Evolutionary conservation across 768 basidiomycete species (phyloP).

Genomic region (Termitomyces sp.): DNA sequence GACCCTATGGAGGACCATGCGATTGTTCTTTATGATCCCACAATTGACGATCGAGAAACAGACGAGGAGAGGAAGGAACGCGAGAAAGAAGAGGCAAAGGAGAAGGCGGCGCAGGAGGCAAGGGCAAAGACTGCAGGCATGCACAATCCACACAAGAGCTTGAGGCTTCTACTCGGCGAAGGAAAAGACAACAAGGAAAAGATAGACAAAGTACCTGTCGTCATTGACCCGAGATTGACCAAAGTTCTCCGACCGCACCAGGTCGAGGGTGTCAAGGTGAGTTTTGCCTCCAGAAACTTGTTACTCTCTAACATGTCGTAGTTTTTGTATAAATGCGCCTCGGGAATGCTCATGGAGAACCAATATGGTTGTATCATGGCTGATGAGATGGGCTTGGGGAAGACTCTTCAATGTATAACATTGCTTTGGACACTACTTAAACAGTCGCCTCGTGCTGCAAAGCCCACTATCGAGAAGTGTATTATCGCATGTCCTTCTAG

Average conservation of each 20-base stretch:
- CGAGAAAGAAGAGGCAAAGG: conserved; percentile 67
- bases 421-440: conserved; percentile 93
- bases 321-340: conserved; percentile 95
- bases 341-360: conserved; percentile 87
- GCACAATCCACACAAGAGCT: conserved; percentile 89
- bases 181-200: conserved; percentile 60
- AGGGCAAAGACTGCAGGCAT: conserved; percentile 64
- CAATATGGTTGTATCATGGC: conserved; percentile 98
- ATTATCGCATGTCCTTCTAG: conserved; percentile 97
- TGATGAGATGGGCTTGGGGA: conserved; percentile 98
- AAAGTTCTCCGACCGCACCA: conserved; percentile 96
- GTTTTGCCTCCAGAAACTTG: background rate
- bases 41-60: conserved; percentile 87
- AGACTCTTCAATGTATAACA: conserved; percentile 94
- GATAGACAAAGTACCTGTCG: conserved; percentile 84
- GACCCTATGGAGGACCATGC: conserved; percentile 98
- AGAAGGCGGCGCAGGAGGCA: conserved; percentile 56
- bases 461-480: conserved; percentile 89
- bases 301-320: conserved; percentile 24
- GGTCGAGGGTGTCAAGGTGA: conserved; percentile 94
- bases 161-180: conserved; percentile 73
- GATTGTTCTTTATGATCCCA: conserved; percentile 95
- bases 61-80: conserved; percentile 77
- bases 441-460: conserved; percentile 87
- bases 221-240: conserved; percentile 84